Base-by-base conservation (phyloP, 192 early-diverging fungal species). In the Cladochytrium replicatum region DNA sequence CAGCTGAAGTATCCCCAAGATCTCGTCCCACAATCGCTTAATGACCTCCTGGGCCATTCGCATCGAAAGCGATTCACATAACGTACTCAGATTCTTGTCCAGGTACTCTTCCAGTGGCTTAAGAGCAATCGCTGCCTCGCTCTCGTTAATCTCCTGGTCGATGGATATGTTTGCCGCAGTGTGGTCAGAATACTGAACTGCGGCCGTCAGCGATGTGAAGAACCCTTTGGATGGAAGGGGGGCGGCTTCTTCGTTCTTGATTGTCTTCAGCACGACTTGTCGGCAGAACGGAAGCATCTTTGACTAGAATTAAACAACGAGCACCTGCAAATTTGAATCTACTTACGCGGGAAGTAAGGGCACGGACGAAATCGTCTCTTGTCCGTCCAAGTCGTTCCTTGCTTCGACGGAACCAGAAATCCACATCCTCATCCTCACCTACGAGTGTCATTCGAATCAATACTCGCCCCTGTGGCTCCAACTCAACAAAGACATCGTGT, bases 341-440 rank as follows among this genome's bases (percentile, higher is more conserved):
- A 23, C 29, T 15, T 58, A 67, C 64, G 52, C 50, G 50, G 22
- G 46, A 49, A 43, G 56, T 59, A 24, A 77, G 48, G 1, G 66
- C 28, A 7, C 74, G 59, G 1, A 75, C 55, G 42, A 77, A 75
- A 48, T 71, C 68, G 42, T 75, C 70, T 6, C 71, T 42, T 3
- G 71, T 72, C 5, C 74, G 52, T 5, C 56, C 63, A 17, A 77
- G 54, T 31, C 66, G 55, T 40, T 77, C 71, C 17, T 66, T 64
- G 24, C 52, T 60, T 6, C 67, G 22, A 8, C 69, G 41, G 52
- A 77, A 77, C 68, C 71, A 77, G 50, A 77, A 77, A 29, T 71
- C 72, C 3, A 77, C 71, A 43, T 77, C 74, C 46, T 77, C 74
- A 15, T 63, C 59, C 48, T 69, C 74, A 21, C 74, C 74, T 43